These are phyloP conservation scores for Paraconiothyrium sp. DNA, from an alignment of 2,329 filamentous ascomycete species.

Conservation along the genomic window DNA sequence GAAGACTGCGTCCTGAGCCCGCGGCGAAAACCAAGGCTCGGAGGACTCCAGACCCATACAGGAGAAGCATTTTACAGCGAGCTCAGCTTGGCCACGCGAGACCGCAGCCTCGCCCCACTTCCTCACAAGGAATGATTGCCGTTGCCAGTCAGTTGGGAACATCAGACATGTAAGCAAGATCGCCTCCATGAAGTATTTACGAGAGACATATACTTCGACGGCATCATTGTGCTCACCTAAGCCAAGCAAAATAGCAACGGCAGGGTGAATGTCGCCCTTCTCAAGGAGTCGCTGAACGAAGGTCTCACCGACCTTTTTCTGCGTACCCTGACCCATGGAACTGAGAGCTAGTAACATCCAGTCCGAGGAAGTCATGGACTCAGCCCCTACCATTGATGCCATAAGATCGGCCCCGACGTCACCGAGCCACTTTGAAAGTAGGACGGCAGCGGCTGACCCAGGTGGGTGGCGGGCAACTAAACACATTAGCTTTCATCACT, in stretches of 20 bases:
- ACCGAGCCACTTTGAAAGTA: constrained; percentile 92
- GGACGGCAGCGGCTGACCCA: constrained; percentile 79
- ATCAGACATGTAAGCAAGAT: constrained; percentile 85
- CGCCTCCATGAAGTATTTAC: constrained; percentile 91
- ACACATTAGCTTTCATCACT: constrained; percentile 25
- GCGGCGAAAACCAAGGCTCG: constrained; percentile 88
- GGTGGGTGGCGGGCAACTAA: constrained; percentile 73
- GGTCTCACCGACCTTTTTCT: constrained; percentile 88
- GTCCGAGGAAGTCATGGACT: constrained; percentile 91
- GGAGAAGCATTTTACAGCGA: constrained; percentile 92
- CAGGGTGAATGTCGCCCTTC: constrained; percentile 88
- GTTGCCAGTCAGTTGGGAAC: constrained; percentile 87
- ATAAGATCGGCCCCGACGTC: constrained; percentile 84
- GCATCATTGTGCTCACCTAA: constrained; percentile 94
- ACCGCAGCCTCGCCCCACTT: constrained; percentile 97
- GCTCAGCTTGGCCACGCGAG: constrained; percentile 83
- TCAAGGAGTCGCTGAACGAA: constrained; percentile 92
- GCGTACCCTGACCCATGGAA: constrained; percentile 78
- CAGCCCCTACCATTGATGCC: constrained; percentile 75
- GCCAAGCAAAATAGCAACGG: constrained; percentile 90
- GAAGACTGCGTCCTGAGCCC: constrained; percentile 70
- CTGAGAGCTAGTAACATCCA: constrained; percentile 97
- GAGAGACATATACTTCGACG: constrained; percentile 94
- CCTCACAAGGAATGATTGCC: constrained; percentile 84
- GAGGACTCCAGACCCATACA: constrained; percentile 87